phyloP scores from a whole-genome alignment of 352 stramenopile genomes.

The Globisporangium mamillatum region DNA sequence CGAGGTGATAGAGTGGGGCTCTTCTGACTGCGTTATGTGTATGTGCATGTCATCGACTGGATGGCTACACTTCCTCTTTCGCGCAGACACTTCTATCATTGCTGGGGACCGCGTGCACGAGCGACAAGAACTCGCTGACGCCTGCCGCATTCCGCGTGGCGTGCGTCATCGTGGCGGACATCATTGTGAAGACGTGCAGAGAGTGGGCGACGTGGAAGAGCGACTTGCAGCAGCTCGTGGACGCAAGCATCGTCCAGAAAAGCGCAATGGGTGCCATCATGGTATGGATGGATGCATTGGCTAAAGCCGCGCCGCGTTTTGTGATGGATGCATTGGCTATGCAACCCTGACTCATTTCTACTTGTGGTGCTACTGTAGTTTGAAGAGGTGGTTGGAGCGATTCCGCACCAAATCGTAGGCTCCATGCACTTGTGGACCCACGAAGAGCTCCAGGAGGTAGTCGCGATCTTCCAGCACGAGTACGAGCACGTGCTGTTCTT shows the following conservation, averaged over 20 bases:
- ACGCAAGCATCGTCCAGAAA: constrained; percentile 32
- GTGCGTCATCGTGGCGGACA: constrained; percentile 44
- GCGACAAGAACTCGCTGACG: constrained; percentile 19
- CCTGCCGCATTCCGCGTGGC: constrained; percentile 33
- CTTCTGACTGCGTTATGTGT: constrained; percentile 4
- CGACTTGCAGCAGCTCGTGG: constrained; percentile 44
- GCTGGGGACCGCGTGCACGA: constrained; percentile 31
- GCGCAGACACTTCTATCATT: constrained; percentile 46
- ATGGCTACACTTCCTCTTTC: constrained; percentile 8
- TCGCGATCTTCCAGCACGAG: constrained; percentile 39
- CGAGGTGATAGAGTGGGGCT: background rate
- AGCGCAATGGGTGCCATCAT: constrained; percentile 30
- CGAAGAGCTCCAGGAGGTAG: constrained; percentile 24
- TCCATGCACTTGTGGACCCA: constrained; percentile 24
- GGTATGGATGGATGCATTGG: constrained; percentile 21
- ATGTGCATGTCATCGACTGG: constrained; percentile 10
- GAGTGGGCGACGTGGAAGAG: constrained; percentile 45
- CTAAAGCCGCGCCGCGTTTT: background rate
- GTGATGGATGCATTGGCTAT: background rate
- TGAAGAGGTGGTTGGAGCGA: constrained; percentile 43
- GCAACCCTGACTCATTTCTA: background rate
- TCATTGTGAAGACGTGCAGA: constrained; percentile 44
- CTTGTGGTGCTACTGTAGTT: constrained; percentile 23
- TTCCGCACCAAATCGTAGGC: constrained; percentile 42
- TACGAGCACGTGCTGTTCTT: constrained; percentile 36